Conservation (phyloP, 768 basidiomycete genomes). For the Russula brevipes region DNA sequence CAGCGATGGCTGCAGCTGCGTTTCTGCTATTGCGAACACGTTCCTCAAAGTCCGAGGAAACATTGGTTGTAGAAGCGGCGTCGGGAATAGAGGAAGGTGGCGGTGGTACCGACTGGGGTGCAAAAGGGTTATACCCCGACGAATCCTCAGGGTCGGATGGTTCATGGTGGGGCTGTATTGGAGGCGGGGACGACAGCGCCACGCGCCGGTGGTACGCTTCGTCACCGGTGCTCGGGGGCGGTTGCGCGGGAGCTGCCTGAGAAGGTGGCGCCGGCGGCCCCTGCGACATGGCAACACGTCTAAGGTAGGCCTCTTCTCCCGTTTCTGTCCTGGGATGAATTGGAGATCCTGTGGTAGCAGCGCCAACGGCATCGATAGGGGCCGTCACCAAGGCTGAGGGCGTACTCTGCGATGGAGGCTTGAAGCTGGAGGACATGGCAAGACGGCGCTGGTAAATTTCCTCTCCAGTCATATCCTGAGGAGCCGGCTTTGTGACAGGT, state of each 20-base stretch:
- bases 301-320: conserved; percentile 20
- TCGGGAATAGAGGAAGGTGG: conserved; percentile 50
- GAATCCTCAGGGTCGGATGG: conserved; percentile 39
- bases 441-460: conserved; percentile 73
- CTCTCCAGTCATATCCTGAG: conserved; percentile 60
- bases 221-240: conserved; percentile 27
- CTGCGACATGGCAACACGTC: conserved; percentile 12
- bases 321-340: conserved; percentile 2
- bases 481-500: conserved; percentile 27
- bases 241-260: conserved; percentile 10
- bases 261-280: conserved; percentile 6
- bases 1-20: conserved; percentile 79
- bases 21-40: conserved; percentile 48
- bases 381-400: background rate
- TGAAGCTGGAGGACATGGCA: conserved; percentile 50
- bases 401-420: conserved; percentile 14
- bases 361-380: background rate
- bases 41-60: conserved; percentile 47
- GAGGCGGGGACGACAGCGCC: conserved; percentile 28
- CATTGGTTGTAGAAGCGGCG: conserved; percentile 29
- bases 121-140: conserved; percentile 66
- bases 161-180: background rate
- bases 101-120: conserved; percentile 49
- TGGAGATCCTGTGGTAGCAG: background rate
- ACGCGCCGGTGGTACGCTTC: conserved; percentile 30